Conservation (phyloP, 495 filamentous ascomycete genomes). For the Penicillium soppii region DNA sequence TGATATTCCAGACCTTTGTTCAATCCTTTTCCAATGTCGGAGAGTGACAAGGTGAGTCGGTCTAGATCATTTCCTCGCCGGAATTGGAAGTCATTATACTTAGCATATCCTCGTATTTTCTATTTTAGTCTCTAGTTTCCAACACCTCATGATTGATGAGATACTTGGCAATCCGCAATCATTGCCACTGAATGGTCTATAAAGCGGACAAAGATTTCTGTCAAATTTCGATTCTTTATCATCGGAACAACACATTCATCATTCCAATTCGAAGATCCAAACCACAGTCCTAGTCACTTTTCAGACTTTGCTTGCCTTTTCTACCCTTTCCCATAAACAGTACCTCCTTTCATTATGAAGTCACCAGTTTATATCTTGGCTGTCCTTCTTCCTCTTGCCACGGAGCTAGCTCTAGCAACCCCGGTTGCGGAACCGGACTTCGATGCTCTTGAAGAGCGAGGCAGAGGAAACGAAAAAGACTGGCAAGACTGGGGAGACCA, state of each 20-base stretch:
- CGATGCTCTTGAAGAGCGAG: conserved; percentile 4
- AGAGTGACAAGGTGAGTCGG: no score
- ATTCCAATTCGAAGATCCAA: not conserved
- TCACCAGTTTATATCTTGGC: conserved; percentile 1
- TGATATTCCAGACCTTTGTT: no score
- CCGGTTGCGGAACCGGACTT: conserved; percentile 3
- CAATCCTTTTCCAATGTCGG: no score
- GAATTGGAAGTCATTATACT: not conserved
- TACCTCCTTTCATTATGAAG: conserved; percentile 1
- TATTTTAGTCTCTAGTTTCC: not conserved
- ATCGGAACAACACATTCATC: not conserved
- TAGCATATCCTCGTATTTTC: not conserved
- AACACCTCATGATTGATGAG: not conserved
- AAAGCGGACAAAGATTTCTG: not conserved
- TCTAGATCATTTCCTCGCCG: not conserved
- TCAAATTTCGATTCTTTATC: not conserved
- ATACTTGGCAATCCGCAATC: not conserved
- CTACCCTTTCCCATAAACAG: not conserved
- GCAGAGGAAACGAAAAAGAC: not conserved
- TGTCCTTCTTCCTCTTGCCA: conserved; percentile 4
- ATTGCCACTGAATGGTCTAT: not conserved
- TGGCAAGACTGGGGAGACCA: not conserved
- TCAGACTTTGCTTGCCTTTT: not conserved
- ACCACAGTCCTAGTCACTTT: no score
- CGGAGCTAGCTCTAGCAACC: not conserved